Conservation (phyloP, 441 rosid genomes). For the Jatropha podagrica region DNA sequence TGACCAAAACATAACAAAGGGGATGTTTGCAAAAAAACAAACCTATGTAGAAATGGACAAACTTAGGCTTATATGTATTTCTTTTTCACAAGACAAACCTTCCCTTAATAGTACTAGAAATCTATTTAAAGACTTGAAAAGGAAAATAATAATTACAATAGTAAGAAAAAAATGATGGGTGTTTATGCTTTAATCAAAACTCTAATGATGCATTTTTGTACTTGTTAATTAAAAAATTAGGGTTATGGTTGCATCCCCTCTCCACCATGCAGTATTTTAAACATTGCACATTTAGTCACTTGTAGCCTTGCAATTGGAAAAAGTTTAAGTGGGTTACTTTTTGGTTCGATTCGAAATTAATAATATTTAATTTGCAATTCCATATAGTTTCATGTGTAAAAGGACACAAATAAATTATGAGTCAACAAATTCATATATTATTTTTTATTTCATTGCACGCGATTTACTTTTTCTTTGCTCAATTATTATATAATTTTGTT, state of each 20-base stretch:
- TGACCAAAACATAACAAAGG: too few species aligned
- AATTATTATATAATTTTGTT: background rate
- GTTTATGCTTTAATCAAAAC: background rate
- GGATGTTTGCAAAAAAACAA: too few species aligned
- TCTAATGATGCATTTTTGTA: background rate
- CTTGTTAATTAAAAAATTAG: background rate
- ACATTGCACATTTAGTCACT: background rate
- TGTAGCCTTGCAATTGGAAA: background rate
- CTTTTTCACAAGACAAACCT: background rate
- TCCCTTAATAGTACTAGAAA: background rate
- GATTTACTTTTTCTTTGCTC: background rate
- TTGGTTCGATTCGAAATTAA: background rate
- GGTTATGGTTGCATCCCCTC: constrained; percentile 13
- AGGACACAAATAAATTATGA: background rate
- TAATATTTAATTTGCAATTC: too few species aligned
- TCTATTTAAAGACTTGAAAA: background rate
- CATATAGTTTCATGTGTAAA: background rate
- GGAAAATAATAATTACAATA: too few species aligned
- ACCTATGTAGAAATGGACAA: background rate
- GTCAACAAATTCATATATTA: background rate
- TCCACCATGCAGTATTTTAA: constrained; percentile 10
- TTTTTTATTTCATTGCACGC: background rate
- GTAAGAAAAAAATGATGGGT: background rate
- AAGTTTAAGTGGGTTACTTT: background rate
- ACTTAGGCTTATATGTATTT: background rate